Base-by-base conservation (phyloP, 140 eudicot genomes). In the Oenanthe javanica region DNA sequence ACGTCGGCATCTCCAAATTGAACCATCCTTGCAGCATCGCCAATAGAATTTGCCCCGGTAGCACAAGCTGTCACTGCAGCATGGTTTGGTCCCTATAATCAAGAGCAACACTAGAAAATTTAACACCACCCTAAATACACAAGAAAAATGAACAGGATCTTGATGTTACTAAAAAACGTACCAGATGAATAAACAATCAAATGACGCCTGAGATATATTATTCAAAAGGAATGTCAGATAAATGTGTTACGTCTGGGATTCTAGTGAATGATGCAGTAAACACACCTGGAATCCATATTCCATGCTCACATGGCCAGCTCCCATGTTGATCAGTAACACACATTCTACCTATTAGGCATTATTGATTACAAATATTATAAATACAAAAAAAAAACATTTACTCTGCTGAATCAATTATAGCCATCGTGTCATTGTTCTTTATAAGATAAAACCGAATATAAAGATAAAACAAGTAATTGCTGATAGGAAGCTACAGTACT, bases 51-150 rank as follows among this genome's bases (percentile, higher is more conserved):
- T 52, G 97, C 97, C 76, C 99, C 99, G n/a, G 98, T 95, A 73
- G 98, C 99, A 86, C 99, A 95, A 76, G 99, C 99, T 70, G 98
- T 95, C 86, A 93, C 98, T 87, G 98, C 97, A 87, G 99, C 97
- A 95, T 92, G 99, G 87, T 95, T 95, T 75, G 99, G 99, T 78
- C 99, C 99, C 99, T 94, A 88, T 81, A 89, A 81, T 88, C 85
- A 84, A 86, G 82, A 88, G 81, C 79, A 87, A 69, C 72, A 83
- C 88, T 87, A 83, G 77, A 75, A 79, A 78, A 84, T 82, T 83
- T 88, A 85, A 74, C 63, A 72, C 61, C 27, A 57, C 38, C 61
- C 25, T 43, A 59, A 55, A 66, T 48, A 40, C 76, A 66, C 66
- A 25, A 67, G 66, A 15, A 50, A 66, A 79, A 0, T 18, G 21